These are phyloP conservation scores for Scutellospora calospora DNA, from an alignment of 371 early-diverging fungal species.

Conservation along the genomic window DNA sequence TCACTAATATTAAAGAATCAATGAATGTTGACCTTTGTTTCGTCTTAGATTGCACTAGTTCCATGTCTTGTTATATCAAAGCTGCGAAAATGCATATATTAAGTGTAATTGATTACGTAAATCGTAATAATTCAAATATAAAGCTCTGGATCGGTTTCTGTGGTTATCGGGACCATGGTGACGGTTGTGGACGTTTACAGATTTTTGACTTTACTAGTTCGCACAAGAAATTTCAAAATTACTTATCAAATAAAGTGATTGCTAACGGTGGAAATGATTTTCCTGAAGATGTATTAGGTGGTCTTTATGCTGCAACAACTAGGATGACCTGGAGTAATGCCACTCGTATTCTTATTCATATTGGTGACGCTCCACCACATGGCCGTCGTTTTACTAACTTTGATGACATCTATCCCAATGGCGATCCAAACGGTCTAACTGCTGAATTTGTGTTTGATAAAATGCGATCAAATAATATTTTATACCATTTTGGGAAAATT, in stretches of 20 bases:
- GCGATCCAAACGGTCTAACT: slow-evolving; percentile 22
- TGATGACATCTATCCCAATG: neutral
- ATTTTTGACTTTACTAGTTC: slow-evolving; percentile 19
- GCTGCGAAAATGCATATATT: no score
- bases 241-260: neutral
- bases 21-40: slow-evolving; percentile 37
- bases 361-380: slow-evolving; percentile 28
- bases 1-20: slow-evolving; percentile 15
- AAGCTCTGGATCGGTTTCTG: slow-evolving; percentile 30
- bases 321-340: neutral
- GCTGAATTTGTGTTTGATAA: neutral
- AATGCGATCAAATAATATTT: neutral
- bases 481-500: neutral
- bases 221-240: neutral
- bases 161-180: slow-evolving; percentile 34
- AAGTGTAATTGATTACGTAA: no score
- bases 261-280: slow-evolving; percentile 11
- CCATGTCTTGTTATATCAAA: neutral
- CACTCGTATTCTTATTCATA: slow-evolving; percentile 16
- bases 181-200: neutral
- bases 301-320: neutral
- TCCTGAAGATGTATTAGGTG: slow-evolving; percentile 21
- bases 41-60: slow-evolving; percentile 35
- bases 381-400: neutral
- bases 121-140: no score